Base-by-base conservation (phyloP, 139 green algal genomes). In the Eudorina sp. region DNA sequence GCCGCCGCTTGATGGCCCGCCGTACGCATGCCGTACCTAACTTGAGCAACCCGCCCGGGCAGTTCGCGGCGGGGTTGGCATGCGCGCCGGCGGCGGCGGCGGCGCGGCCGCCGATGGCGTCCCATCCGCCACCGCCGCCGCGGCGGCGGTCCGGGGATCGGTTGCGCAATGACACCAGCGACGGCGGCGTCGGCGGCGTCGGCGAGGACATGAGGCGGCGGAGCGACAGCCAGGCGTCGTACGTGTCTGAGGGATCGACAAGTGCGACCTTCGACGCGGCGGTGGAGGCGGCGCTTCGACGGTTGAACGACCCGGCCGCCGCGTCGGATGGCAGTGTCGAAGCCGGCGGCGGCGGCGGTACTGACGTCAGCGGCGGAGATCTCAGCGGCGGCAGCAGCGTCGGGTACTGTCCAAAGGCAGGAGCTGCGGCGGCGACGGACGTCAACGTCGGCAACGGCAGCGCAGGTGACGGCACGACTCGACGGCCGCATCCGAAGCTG, bases 211-310 rank as follows among this genome's bases (percentile, higher is more conserved):
- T 25, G 19, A 72, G 62, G 19, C 62, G 41, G 27, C 5, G 27
- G 43, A 62, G 72, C 73, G 51, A 45, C 45, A 62, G 73, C 46
- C 29, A 53, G 23, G 5, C 62, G 43, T 81, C 73, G 73, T 81
- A 81, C 73, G 73, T 43, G 0, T 81, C 73, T 0, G 43, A 81
- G 7, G 73, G 73, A 27, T 81, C 73, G 23, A 45, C 62, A 3
- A 62, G 25, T 7, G 29, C 29, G 14, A 36, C 14, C 36, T 6
- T 38, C 68, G 36, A 13, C 11, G 0, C 31, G 25, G 14, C 36
- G n/a, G n/a, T n/a, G n/a, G n/a, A n/a, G n/a, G 36, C 68, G 68
- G 14, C 25, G 60, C 25, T n/a, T 13, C 60, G 60, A 13, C 60
- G 60, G 14, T n/a, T n/a, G n/a, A n/a, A n/a, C n/a, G n/a, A n/a